Conservation (phyloP, 225 moss, liverwort and hornwort genomes). For the Pleurozium schreberi region DNA sequence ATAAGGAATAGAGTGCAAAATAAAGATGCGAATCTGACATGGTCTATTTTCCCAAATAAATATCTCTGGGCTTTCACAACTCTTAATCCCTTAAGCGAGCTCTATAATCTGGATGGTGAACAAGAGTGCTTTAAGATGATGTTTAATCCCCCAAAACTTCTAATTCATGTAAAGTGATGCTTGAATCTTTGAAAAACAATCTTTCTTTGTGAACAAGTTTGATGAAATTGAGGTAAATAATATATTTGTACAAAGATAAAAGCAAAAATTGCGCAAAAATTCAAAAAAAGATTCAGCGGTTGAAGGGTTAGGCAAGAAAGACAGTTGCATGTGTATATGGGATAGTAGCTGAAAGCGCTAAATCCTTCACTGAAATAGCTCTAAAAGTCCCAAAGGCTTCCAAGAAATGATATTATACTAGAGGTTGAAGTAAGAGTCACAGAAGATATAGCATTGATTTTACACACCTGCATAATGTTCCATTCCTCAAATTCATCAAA, state of each 20-base stretch:
- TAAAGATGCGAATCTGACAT: neutral
- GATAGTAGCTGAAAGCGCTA: neutral
- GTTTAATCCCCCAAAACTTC: neutral
- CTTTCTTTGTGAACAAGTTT: neutral
- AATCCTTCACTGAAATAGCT: neutral
- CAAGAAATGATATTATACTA: neutral
- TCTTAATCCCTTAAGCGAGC: neutral
- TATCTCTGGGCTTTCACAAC: neutral
- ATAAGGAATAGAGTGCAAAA: neutral
- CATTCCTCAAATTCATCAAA: conserved; percentile 99
- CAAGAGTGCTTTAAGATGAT: neutral
- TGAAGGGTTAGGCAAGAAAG: neutral
- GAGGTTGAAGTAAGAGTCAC: neutral
- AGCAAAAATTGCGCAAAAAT: neutral
- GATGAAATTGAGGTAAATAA: neutral
- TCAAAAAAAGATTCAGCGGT: neutral
- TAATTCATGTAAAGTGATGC: neutral
- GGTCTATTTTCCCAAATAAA: neutral
- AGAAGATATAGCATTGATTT: neutral
- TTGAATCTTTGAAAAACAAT: neutral
- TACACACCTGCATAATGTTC: conserved; percentile 90
- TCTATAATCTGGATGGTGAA: neutral
- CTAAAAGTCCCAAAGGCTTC: neutral
- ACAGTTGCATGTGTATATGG: neutral
- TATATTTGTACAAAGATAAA: neutral